A percentile compares a stretch with the other conserved stretches of the same genome.
Evolutionary conservation across 768 basidiomycete genomes (phyloP).

Genomic region (Russula lepida): DNA sequence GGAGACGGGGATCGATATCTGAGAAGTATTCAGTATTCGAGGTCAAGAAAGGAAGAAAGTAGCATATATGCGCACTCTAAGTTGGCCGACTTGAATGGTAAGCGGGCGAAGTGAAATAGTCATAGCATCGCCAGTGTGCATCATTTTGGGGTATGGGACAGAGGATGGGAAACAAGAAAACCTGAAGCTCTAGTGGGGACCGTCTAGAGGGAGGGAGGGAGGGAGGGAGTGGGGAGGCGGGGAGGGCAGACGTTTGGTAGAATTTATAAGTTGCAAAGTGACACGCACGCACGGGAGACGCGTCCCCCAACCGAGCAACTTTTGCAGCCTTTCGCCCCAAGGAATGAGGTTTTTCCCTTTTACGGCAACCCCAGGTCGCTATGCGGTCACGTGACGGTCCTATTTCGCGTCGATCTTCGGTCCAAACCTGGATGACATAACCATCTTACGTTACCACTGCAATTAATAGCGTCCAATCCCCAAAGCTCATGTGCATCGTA

Average conservation of each 20-base stretch:
- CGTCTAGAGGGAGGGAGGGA: conserved; percentile 12
- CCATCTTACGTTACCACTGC: background rate
- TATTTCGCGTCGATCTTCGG: background rate
- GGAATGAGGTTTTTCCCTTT: conserved; percentile 8
- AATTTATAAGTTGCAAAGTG: conserved; percentile 9
- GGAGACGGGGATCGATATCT: conserved; percentile 85
- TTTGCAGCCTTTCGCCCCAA: conserved; percentile 14
- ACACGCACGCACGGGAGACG: background rate
- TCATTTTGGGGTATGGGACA: conserved; percentile 26
- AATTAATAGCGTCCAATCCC: background rate
- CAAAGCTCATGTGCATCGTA: background rate
- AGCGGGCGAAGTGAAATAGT: conserved; percentile 32
- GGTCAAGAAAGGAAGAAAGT: conserved; percentile 3
- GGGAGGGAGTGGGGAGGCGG: background rate
- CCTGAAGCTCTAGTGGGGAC: conserved; percentile 9
- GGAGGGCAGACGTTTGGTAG: background rate
- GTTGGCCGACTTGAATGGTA: conserved; percentile 27
- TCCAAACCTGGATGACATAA: background rate
- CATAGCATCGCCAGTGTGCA: conserved; percentile 27
- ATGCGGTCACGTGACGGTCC: conserved; percentile 12
- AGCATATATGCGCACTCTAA: conserved; percentile 29
- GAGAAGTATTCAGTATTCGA: conserved; percentile 2
- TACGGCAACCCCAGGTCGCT: conserved; percentile 17
- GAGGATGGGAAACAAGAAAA: conserved; percentile 15
- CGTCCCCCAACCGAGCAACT: conserved; percentile 18